A percentile compares a stretch with the other conserved stretches of the same genome.
These are phyloP conservation scores for Leucoagaricus sp. DNA, from an alignment of 1,284 basidiomycete genomes.

Conservation along the genomic window DNA sequence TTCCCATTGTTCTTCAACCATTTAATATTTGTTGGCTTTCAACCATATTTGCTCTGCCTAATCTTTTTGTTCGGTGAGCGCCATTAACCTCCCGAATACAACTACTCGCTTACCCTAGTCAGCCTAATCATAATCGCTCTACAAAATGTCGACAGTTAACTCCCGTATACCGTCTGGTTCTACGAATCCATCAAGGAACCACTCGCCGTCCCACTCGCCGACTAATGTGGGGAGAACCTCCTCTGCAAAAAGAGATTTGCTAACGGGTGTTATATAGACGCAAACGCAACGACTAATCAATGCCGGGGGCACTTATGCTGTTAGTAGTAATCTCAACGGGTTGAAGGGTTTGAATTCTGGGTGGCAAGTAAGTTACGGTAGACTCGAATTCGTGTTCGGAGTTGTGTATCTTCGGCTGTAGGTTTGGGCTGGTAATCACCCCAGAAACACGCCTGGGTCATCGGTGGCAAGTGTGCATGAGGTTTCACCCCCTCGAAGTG, in stretches of 20 bases:
- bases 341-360: conserved; percentile 60
- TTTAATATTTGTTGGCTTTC: conserved; percentile 4
- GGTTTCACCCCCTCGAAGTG: conserved; percentile 46
- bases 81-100: conserved; percentile 12
- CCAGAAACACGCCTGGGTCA: conserved; percentile 63
- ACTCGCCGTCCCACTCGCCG: conserved; percentile 60
- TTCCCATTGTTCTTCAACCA: conserved; percentile 8
- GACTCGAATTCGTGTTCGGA: background rate
- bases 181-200: conserved; percentile 60
- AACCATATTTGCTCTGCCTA: conserved; percentile 11
- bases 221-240: conserved; percentile 42
- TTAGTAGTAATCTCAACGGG: conserved; percentile 44
- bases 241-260: background rate
- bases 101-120: conserved; percentile 22
- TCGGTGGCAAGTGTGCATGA: conserved; percentile 57
- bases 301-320: conserved; percentile 47
- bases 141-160: conserved; percentile 53
- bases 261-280: conserved; percentile 27
- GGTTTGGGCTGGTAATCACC: conserved; percentile 60
- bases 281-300: conserved; percentile 49
- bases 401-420: conserved; percentile 26
- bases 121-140: conserved; percentile 11
- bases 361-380: conserved; percentile 63
- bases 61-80: conserved; percentile 9
- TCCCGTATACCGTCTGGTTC: conserved; percentile 69